Evolutionary conservation across 2,329 filamentous ascomycete genomes (phyloP), one percentile per base, ranked within the genome.

Genomic region (Xylariaceae sp.): DNA sequence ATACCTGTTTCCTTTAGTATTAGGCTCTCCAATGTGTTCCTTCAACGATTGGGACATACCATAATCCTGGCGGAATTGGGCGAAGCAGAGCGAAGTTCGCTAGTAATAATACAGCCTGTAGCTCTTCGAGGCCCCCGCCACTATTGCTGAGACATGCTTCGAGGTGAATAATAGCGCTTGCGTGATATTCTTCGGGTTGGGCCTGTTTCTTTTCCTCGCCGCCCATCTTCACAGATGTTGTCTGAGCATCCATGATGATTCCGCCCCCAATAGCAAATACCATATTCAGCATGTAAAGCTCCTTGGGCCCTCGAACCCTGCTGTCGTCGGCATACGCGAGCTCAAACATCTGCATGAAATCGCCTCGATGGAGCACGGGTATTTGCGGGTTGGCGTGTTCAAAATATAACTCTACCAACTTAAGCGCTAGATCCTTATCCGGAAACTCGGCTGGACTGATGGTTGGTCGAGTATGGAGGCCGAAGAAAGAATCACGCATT

Each of bases 381-480:
- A 97, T 96, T 73, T 98, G 93, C 3, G 93, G 93, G 71, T 98
- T 98, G 1, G 93, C 91, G 71, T 97, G 90, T 75, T 97, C 91
- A 72, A 98, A 98, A 73, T 97, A 98, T 40, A 97, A 82, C 52
- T 87, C 84, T 40, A 91, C 87, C 18, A 98, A 81, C 57, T 86
- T 84, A 52, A 83, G 75, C 0, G 87, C 93, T 2, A 96, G 79
- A 29, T 89, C 85, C 61, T 84, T 86, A 60, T 90, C 86, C 0
- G 95, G 95, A 65, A 98, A 97, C 0, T 86, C 81, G 0, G 93
- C 93, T 44, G 90, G 89, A 59, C 90, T 87, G 70, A 97, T 95
- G 16, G 87, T 91, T 1, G 93, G 91, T 66, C 89, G 93, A 2
- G 91, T 96, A 66, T 97, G 92, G 44, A 98, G 78, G n/a, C 93